Evolutionary conservation across 2,329 filamentous ascomycete species (phyloP).

Genomic region (Fusarium poae): DNA sequence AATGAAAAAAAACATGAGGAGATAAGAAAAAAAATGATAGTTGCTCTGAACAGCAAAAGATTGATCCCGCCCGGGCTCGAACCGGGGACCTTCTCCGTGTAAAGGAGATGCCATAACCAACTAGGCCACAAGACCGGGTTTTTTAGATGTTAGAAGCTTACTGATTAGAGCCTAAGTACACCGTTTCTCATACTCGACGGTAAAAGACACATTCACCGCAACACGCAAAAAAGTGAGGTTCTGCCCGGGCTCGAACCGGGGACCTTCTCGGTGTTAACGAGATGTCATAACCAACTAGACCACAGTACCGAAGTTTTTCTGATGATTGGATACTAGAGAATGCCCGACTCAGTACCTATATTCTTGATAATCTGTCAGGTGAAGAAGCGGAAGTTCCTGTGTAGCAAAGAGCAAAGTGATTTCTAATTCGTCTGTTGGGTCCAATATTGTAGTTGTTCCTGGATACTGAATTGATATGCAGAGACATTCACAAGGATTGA

Average conservation of each 20-base stretch:
- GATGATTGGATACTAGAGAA: neutral
- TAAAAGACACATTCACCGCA: neutral
- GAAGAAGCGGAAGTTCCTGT: too few relatives aligned
- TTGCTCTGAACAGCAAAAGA: neutral
- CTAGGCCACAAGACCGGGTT: constrained; percentile 43
- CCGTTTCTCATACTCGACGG: accelerated
- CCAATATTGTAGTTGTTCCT: neutral
- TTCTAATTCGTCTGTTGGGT: neutral
- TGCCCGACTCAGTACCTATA: neutral
- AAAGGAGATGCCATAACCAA: constrained; percentile 46
- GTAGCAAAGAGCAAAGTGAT: neutral
- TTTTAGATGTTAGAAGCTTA: neutral
- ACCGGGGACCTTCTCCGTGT: constrained; percentile 47
- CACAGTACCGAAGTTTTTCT: constrained; percentile 30
- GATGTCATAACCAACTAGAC: constrained; percentile 47
- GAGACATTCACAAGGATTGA: neutral
- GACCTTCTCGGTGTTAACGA: constrained; percentile 45
- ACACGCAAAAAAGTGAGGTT: constrained; percentile 37
- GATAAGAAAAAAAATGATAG: accelerated
- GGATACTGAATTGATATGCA: neutral
- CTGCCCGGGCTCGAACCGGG: constrained; percentile 41
- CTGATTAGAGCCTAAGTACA: neutral
- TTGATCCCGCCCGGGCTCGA: constrained; percentile 46
- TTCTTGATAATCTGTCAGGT: neutral
- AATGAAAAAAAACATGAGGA: too few relatives aligned